Conservation (phyloP, 192 early-diverging fungal species). For the Rhizoclosmatium sp. region DNA sequence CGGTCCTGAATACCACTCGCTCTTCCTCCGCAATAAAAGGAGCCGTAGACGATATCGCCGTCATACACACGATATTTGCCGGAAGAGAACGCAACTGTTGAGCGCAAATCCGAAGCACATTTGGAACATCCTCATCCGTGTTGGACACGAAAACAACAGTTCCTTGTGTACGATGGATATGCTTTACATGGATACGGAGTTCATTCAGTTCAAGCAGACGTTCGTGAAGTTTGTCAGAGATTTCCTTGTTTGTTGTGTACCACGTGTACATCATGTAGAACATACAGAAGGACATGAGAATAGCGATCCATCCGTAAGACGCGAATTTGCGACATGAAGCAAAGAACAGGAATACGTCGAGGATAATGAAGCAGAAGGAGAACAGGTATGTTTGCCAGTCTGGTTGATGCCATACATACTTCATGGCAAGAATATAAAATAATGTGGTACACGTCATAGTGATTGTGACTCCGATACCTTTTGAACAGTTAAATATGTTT, state of each 20-base stretch:
- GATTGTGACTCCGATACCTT: slow-evolving; percentile 47
- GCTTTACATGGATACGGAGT: slow-evolving; percentile 46
- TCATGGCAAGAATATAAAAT: slow-evolving; percentile 49
- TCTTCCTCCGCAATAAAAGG: slow-evolving; percentile 58
- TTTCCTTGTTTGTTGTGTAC: slow-evolving; percentile 43
- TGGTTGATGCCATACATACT: slow-evolving; percentile 42
- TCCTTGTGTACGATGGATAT: slow-evolving; percentile 43
- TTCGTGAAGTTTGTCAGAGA: slow-evolving; percentile 41
- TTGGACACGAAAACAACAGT: slow-evolving; percentile 56
- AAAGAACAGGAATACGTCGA: slow-evolving; percentile 45
- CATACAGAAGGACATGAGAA: slow-evolving; percentile 37
- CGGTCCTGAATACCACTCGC: slow-evolving; percentile 48
- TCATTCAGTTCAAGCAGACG: slow-evolving; percentile 45
- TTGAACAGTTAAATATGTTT: background rate
- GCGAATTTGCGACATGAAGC: slow-evolving; percentile 43
- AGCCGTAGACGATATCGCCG: slow-evolving; percentile 39
- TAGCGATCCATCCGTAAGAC: slow-evolving; percentile 45
- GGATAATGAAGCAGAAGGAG: slow-evolving; percentile 29
- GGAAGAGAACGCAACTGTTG: slow-evolving; percentile 45
- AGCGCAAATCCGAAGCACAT: slow-evolving; percentile 54
- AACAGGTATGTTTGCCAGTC: slow-evolving; percentile 40
- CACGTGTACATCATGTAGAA: slow-evolving; percentile 55
- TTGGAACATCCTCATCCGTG: slow-evolving; percentile 56
- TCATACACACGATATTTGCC: slow-evolving; percentile 55
- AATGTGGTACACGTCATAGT: slow-evolving; percentile 48